These are phyloP conservation scores for Ophiostoma ulmi DNA, from an alignment of 2,329 filamentous ascomycete species.

Conservation along the genomic window DNA sequence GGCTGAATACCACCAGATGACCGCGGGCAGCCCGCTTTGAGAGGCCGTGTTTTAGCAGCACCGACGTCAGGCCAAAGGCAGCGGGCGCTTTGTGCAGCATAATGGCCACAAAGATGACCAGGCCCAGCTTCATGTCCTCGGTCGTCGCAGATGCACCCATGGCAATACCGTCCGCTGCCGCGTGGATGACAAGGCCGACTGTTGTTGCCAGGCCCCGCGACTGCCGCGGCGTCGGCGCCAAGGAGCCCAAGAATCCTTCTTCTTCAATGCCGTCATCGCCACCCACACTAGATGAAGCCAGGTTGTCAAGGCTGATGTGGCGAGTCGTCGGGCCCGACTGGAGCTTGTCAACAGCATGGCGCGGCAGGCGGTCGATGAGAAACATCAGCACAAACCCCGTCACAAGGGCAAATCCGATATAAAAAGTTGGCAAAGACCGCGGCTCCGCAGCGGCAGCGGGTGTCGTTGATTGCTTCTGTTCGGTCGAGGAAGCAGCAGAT, in stretches of 20 bases:
- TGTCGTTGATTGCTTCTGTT: not conserved
- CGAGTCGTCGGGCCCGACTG: conserved; percentile 63
- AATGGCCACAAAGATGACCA: conserved; percentile 92
- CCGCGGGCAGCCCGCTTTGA: conserved; percentile 78
- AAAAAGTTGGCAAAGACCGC: conserved; percentile 55
- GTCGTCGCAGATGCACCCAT: conserved; percentile 83
- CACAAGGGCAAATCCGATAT: conserved; percentile 81
- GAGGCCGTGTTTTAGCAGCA: conserved; percentile 84
- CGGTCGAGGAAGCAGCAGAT: not conserved
- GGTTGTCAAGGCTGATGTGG: conserved; percentile 82
- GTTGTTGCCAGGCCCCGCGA: conserved; percentile 73
- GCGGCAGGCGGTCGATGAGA: conserved; percentile 79
- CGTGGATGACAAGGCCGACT: conserved; percentile 90
- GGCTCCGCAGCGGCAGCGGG: conserved; percentile 30
- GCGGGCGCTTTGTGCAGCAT: conserved; percentile 97
- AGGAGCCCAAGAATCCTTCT: conserved; percentile 55
- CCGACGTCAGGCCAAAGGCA: conserved; percentile 87
- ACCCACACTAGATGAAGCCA: conserved; percentile 44
- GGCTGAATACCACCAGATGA: conserved; percentile 84
- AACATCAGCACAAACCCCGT: conserved; percentile 96
- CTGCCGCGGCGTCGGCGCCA: conserved; percentile 53
- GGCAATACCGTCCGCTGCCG: conserved; percentile 89
- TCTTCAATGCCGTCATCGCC: conserved; percentile 37
- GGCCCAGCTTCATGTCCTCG: conserved; percentile 67
- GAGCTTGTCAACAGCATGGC: conserved; percentile 61